Evolutionary conservation across 2,329 filamentous ascomycete species (phyloP).

Genomic region (Tolypocladium capitatum): DNA sequence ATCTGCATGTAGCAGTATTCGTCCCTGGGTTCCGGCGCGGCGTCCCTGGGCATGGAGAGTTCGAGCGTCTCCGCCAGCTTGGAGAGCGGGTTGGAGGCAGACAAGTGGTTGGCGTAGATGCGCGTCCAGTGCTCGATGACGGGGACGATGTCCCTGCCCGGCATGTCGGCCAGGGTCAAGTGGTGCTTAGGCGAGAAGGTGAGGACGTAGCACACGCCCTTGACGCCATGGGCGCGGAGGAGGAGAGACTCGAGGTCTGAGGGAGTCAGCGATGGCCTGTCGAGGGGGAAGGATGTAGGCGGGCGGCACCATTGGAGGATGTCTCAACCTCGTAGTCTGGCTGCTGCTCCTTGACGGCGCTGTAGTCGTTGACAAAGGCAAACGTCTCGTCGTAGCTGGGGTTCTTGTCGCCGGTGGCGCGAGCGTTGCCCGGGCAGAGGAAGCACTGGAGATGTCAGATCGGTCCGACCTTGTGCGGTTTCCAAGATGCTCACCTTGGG

Average conservation of each 20-base stretch:
- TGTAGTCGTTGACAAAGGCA: slow-evolving; percentile 95
- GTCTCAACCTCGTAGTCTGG: slow-evolving; percentile 50
- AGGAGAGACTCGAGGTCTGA: slow-evolving; percentile 61
- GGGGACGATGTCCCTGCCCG: slow-evolving; percentile 60
- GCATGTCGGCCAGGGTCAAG: slow-evolving; percentile 83
- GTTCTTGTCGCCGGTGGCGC: slow-evolving; percentile 76
- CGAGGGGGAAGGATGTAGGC: too few relatives aligned
- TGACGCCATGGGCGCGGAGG: slow-evolving; percentile 73
- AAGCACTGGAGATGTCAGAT: slow-evolving; percentile 54
- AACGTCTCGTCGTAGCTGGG: slow-evolving; percentile 79
- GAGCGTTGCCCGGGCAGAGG: slow-evolving; percentile 80
- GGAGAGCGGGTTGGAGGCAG: slow-evolving; percentile 53
- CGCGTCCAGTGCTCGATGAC: slow-evolving; percentile 84
- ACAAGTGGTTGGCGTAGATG: slow-evolving; percentile 73
- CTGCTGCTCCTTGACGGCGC: slow-evolving; percentile 89
- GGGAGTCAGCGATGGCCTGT: not conserved
- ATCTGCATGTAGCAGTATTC: slow-evolving; percentile 98
- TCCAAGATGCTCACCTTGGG: slow-evolving; percentile 37
- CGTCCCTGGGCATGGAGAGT: slow-evolving; percentile 23
- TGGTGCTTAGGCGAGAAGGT: slow-evolving; percentile 89
- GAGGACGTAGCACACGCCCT: slow-evolving; percentile 91
- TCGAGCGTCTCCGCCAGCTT: slow-evolving; percentile 24
- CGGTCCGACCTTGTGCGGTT: not conserved
- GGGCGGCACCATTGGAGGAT: slow-evolving; percentile 21
- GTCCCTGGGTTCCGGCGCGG: slow-evolving; percentile 40